A percentile compares a stretch with the other conserved stretches of the same genome.
phyloP scores from a whole-genome alignment of 1,139 yeast genomes.

The Suhomyces wounanorum region DNA sequence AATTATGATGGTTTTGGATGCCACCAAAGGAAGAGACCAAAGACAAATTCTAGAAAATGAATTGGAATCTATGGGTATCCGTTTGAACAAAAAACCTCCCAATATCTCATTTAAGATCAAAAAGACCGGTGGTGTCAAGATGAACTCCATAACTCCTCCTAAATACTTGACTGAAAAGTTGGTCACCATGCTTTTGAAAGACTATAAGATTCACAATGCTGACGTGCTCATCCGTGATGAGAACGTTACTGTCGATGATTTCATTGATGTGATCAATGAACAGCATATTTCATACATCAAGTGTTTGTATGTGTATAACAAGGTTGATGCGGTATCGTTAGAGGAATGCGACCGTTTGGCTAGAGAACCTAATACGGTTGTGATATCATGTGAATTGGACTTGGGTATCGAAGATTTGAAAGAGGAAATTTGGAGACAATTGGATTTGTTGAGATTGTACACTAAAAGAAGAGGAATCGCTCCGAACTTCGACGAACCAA shows the following conservation, averaged over 20 bases:
- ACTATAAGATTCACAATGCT: constrained; percentile 89
- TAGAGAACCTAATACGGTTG: constrained; percentile 87
- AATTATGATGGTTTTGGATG: constrained; percentile 91
- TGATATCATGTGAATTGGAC: constrained; percentile 87
- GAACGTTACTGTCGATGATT: constrained; percentile 87
- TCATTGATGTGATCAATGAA: constrained; percentile 88
- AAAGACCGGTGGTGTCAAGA: constrained; percentile 88
- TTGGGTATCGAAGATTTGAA: constrained; percentile 85
- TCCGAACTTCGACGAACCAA: constrained; percentile 85
- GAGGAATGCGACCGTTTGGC: constrained; percentile 95
- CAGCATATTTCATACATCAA: constrained; percentile 85
- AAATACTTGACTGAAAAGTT: constrained; percentile 79
- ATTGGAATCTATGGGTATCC: constrained; percentile 89
- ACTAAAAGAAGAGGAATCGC: constrained; percentile 80
- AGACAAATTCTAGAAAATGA: constrained; percentile 84
- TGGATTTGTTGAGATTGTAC: constrained; percentile 75
- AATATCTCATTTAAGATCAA: constrained; percentile 77
- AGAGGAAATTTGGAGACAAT: constrained; percentile 90
- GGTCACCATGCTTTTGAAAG: constrained; percentile 74
- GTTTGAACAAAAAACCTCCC: constrained; percentile 80
- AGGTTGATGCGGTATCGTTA: constrained; percentile 90
- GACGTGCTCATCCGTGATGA: constrained; percentile 91
- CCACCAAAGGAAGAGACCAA: constrained; percentile 90
- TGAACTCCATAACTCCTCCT: constrained; percentile 81
- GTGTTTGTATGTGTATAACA: constrained; percentile 91